Percentiles rank a stretch among this genome's conserved stretches.
These are phyloP conservation scores for Penicillium sp. DNA, from an alignment of 2,329 filamentous ascomycete species.

Conservation along the genomic window DNA sequence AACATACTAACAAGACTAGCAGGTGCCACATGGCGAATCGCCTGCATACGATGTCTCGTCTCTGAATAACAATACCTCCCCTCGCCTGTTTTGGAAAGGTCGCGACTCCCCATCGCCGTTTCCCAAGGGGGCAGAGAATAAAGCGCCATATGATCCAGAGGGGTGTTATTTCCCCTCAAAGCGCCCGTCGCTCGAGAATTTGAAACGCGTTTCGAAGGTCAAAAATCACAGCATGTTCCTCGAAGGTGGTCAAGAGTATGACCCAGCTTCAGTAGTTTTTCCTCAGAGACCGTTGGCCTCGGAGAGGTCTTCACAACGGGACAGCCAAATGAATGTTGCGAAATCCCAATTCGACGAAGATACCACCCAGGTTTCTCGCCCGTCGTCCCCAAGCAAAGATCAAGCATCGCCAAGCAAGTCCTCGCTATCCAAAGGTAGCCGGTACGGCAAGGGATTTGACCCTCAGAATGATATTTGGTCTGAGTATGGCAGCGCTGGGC, in stretches of 20 bases:
- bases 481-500: slow-evolving; percentile 57
- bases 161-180: slow-evolving; percentile 70
- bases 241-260: slow-evolving; percentile 89
- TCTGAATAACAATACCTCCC: slow-evolving; percentile 63
- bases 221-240: slow-evolving; percentile 98
- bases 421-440: slow-evolving; percentile 68
- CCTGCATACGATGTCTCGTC: slow-evolving; percentile 86
- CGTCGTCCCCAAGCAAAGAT: slow-evolving; percentile 64
- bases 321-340: slow-evolving; percentile 70
- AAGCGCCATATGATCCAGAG: slow-evolving; percentile 56
- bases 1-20: slow-evolving; percentile 48
- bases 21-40: slow-evolving; percentile 70
- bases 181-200: slow-evolving; percentile 88
- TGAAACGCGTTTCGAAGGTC: slow-evolving; percentile 91
- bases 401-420: slow-evolving; percentile 84
- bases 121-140: slow-evolving; percentile 69
- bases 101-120: slow-evolving; percentile 67
- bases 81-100: slow-evolving; percentile 86
- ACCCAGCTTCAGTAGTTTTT: slow-evolving; percentile 72
- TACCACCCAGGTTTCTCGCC: slow-evolving; percentile 31
- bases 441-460: slow-evolving; percentile 62
- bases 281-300: slow-evolving; percentile 79
- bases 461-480: slow-evolving; percentile 68
- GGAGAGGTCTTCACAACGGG: slow-evolving; percentile 56
- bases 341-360: slow-evolving; percentile 39